Percentiles rank a stretch among this genome's conserved stretches.
Evolutionary conservation across 202 grass and related monocot species (phyloP).

Genomic region (Schoenoplectus tabernaemontani): DNA sequence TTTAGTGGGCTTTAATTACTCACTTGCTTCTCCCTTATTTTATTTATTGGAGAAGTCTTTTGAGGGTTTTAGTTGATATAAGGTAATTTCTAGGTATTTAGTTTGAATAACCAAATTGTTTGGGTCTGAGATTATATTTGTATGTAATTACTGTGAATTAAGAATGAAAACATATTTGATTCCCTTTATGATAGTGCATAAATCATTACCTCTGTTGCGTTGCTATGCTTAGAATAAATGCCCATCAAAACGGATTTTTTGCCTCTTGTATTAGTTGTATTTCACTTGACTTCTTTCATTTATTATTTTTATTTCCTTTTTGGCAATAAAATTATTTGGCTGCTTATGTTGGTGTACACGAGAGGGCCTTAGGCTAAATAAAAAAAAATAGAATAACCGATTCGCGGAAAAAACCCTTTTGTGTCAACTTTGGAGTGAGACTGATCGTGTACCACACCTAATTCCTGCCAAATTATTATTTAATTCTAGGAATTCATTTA

Average conservation of each 20-base stretch:
- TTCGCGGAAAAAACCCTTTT: slow-evolving; percentile 7
- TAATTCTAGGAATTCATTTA: background rate
- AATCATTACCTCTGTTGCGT: slow-evolving; percentile 1
- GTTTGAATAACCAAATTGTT: slow-evolving; percentile 20
- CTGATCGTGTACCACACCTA: slow-evolving; percentile 9
- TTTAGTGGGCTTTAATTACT: slow-evolving; percentile 11
- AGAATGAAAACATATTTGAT: background rate
- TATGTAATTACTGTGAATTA: slow-evolving; percentile 13
- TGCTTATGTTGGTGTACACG: background rate
- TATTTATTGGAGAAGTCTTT: slow-evolving; percentile 25
- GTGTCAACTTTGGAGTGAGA: background rate
- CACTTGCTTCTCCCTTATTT: slow-evolving; percentile 26
- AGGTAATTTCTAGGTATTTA: slow-evolving; percentile 19
- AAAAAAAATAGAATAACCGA: background rate
- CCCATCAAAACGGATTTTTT: background rate
- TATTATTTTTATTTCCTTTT: background rate
- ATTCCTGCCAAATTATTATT: background rate
- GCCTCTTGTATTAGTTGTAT: background rate
- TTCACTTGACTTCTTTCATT: slow-evolving; percentile 3
- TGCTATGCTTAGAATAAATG: slow-evolving; percentile 5
- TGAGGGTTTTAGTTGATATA: slow-evolving; percentile 5
- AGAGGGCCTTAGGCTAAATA: background rate
- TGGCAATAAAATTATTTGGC: background rate
- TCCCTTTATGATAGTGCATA: background rate
- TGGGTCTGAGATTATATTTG: slow-evolving; percentile 16